Percentiles rank a stretch among this genome's conserved stretches.
phyloP scores from a whole-genome alignment of 306 rosid genomes.

The Corylus americana region DNA sequence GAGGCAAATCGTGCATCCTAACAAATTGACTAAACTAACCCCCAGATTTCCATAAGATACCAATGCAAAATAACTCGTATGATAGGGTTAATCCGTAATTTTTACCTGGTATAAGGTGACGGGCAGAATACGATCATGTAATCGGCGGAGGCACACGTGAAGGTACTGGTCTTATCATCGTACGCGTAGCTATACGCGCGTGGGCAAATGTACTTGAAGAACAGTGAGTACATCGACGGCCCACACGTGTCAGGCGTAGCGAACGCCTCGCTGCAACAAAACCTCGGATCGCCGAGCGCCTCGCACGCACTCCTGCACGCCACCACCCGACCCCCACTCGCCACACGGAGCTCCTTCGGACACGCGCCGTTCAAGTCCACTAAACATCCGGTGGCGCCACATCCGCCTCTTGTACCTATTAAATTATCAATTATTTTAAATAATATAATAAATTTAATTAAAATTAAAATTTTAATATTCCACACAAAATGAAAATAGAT shows the following conservation, averaged over 20 bases:
- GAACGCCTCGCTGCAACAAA: constrained; percentile 79
- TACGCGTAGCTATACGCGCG: constrained; percentile 98
- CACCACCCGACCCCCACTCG: constrained; percentile 48
- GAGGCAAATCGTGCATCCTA: constrained; percentile 1
- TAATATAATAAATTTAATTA: no score
- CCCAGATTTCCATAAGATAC: neutral
- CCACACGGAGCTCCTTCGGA: constrained; percentile 55
- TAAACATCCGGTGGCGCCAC: constrained; percentile 83
- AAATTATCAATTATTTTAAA: no score
- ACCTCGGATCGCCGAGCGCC: constrained; percentile 80
- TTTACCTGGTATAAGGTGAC: constrained; percentile 78
- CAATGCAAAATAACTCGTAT: neutral
- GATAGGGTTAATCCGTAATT: constrained; percentile 11
- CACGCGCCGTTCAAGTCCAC: constrained; percentile 80
- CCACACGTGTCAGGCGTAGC: constrained; percentile 85
- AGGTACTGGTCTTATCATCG: constrained; percentile 90
- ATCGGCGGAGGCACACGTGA: constrained; percentile 80
- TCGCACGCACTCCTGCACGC: constrained; percentile 99
- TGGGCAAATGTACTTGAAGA: constrained; percentile 83
- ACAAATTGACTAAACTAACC: constrained; percentile 15
- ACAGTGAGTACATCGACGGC: constrained; percentile 57
- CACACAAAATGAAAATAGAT: no score
- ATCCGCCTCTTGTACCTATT: constrained; percentile 66
- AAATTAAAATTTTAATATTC: no score
- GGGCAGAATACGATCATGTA: constrained; percentile 84